Evolutionary conservation across 306 rosid species (phyloP).

Genomic region (Benincasa hispida): DNA sequence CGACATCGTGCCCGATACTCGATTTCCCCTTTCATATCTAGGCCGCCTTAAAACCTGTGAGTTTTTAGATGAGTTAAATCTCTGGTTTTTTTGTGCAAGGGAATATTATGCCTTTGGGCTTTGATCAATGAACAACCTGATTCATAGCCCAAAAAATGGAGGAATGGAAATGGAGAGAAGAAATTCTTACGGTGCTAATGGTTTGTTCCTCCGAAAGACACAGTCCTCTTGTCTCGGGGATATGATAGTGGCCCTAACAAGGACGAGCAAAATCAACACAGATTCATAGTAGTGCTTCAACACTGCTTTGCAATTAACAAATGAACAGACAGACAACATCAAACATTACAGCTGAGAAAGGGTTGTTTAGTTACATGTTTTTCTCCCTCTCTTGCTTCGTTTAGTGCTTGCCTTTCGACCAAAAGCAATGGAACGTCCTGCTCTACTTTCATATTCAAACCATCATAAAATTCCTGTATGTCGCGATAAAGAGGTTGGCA

Average conservation of each 20-base stretch:
- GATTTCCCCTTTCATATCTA: slow-evolving; percentile 34
- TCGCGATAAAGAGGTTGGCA: slow-evolving; percentile 84
- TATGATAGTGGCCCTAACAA: slow-evolving; percentile 43
- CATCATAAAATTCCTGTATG: slow-evolving; percentile 72
- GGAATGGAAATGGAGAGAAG: neutral
- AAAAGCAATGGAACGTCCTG: slow-evolving; percentile 87
- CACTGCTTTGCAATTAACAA: neutral
- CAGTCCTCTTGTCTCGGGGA: slow-evolving; percentile 58
- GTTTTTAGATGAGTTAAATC: slow-evolving; percentile 12
- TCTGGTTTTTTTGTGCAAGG: neutral
- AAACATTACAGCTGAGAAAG: slow-evolving; percentile 4
- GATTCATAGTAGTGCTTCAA: neutral
- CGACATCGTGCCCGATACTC: slow-evolving; percentile 21
- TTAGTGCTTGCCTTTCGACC: slow-evolving; percentile 95
- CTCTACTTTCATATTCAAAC: slow-evolving; percentile 75
- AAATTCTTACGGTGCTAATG: slow-evolving; percentile 37
- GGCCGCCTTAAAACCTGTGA: slow-evolving; percentile 40
- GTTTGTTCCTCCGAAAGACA: slow-evolving; percentile 67
- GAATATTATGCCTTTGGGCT: neutral
- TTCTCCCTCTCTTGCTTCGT: slow-evolving; percentile 98
- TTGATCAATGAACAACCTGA: neutral
- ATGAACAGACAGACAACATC: slow-evolving; percentile 9
- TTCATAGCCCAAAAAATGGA: neutral
- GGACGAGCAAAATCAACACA: neutral
- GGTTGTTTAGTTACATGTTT: slow-evolving; percentile 50